Evolutionary conservation across 148 eudicot genomes (phyloP).

Genomic region (Drosera capensis): DNA sequence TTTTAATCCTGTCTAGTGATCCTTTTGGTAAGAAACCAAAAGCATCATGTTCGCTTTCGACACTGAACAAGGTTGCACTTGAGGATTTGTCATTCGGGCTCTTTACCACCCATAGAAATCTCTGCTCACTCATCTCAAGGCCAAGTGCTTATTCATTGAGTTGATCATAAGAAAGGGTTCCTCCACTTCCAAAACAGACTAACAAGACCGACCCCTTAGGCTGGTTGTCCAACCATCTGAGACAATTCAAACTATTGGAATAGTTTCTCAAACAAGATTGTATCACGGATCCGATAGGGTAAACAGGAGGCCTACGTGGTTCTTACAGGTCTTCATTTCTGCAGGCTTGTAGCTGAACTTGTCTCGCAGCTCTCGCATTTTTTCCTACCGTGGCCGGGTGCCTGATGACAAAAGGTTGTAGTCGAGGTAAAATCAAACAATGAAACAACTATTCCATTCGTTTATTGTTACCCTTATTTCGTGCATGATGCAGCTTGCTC

Average conservation of each 20-base stretch:
- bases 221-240: slow-evolving; percentile 33
- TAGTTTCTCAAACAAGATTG: slow-evolving; percentile 6
- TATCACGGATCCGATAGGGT: slow-evolving; percentile 29
- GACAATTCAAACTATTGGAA: slow-evolving; percentile 8
- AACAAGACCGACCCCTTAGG: slow-evolving; percentile 31
- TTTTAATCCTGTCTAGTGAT: slow-evolving; percentile 16
- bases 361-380: no score
- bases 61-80: slow-evolving; percentile 7
- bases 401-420: no score
- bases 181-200: slow-evolving; percentile 38
- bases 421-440: no score
- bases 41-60: slow-evolving; percentile 8
- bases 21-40: slow-evolving; percentile 19
- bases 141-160: slow-evolving; percentile 27
- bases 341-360: no score
- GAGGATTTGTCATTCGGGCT: slow-evolving; percentile 15
- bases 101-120: slow-evolving; percentile 30
- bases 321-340: no score
- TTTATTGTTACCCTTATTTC: no score
- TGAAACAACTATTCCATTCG: no score
- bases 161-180: slow-evolving; percentile 27
- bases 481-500: no score
- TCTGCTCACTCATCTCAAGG: slow-evolving; percentile 27
- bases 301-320: slow-evolving; percentile 17
- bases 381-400: no score